Conservation (phyloP, 345 rosid species). For the Cardamine occulta region DNA sequence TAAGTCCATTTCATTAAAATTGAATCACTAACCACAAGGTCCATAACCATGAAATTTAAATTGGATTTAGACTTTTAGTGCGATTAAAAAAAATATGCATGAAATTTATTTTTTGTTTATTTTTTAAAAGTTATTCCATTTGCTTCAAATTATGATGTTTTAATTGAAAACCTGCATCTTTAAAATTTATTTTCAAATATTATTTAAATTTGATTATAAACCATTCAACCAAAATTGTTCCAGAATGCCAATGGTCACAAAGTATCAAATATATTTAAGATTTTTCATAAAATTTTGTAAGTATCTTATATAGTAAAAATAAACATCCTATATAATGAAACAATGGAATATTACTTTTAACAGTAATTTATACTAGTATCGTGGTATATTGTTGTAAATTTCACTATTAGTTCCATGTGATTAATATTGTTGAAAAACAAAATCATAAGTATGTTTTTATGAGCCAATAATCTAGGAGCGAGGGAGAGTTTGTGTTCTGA, state of each 20-base stretch:
- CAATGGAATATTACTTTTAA: too few species aligned
- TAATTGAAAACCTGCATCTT: too few species aligned
- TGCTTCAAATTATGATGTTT: too few species aligned
- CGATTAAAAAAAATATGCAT: neutral
- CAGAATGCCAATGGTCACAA: too few species aligned
- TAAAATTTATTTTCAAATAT: too few species aligned
- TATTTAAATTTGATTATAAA: neutral
- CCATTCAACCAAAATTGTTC: neutral
- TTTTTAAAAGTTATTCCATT: too few species aligned
- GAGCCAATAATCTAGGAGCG: conserved; percentile 29
- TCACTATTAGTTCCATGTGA: neutral
- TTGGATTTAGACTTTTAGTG: neutral
- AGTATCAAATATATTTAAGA: too few species aligned
- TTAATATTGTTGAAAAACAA: neutral
- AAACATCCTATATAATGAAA: neutral
- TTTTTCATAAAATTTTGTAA: neutral
- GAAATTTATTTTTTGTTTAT: too few species aligned
- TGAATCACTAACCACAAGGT: conserved; percentile 1
- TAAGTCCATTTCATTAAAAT: neutral
- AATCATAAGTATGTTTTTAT: conserved; percentile 1
- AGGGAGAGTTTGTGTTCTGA: conserved; percentile 17
- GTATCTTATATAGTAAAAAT: neutral
- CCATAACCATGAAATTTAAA: neutral
- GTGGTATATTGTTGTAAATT: neutral
- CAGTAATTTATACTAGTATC: neutral